Evolutionary conservation across 768 basidiomycete species (phyloP).

Genomic region (Pleurotus eryngii): DNA sequence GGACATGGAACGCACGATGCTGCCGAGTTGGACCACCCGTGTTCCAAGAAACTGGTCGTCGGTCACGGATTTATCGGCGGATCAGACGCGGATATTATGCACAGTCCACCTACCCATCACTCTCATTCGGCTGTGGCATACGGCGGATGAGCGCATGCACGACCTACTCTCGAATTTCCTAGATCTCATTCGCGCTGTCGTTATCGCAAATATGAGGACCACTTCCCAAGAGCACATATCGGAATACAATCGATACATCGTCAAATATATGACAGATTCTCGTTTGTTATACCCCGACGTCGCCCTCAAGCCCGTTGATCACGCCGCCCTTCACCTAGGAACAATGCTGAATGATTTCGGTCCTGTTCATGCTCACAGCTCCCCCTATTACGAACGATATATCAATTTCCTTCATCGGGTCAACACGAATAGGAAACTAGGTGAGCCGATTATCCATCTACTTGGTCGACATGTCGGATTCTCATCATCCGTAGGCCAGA

Average conservation of each 20-base stretch:
- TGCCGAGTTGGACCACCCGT: constrained; percentile 27
- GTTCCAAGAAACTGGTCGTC: constrained; percentile 26
- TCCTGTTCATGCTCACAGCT: constrained; percentile 23
- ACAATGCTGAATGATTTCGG: constrained; percentile 18
- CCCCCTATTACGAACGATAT: constrained; percentile 26
- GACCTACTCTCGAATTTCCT: background rate
- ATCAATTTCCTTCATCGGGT: constrained; percentile 21
- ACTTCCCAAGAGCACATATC: constrained; percentile 16
- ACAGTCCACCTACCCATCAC: background rate
- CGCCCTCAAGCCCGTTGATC: constrained; percentile 17
- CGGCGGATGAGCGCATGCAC: background rate
- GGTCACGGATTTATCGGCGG: background rate
- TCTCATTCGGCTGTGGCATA: background rate
- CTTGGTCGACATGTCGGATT: background rate
- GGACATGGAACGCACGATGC: constrained; percentile 23
- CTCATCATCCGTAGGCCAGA: constrained; percentile 5
- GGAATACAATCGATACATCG: constrained; percentile 17
- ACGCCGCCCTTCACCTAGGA: constrained; percentile 21
- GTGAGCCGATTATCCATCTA: constrained; percentile 7
- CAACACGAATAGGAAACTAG: constrained; percentile 20
- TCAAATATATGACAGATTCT: constrained; percentile 14
- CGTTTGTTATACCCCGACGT: constrained; percentile 15
- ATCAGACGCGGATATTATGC: background rate
- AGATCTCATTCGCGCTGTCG: constrained; percentile 12
- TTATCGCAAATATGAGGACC: constrained; percentile 16